Percentiles rank a stretch among this genome's conserved stretches.
Evolutionary conservation across 768 basidiomycete genomes (phyloP).

Genomic region (Auriculariales sp.): DNA sequence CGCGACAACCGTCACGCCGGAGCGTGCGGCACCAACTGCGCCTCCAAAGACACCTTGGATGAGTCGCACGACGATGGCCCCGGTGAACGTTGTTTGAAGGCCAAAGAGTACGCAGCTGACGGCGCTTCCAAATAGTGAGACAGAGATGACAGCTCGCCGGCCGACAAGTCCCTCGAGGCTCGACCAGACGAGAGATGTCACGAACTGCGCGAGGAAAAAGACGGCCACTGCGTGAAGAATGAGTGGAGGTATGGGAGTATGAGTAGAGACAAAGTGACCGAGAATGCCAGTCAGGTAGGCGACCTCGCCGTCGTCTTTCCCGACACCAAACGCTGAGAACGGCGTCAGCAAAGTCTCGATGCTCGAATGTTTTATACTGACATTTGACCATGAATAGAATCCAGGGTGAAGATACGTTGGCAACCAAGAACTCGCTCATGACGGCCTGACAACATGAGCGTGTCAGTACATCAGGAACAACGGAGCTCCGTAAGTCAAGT

Average conservation of each 20-base stretch:
- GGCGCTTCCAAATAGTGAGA: constrained; percentile 77
- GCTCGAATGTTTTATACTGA: constrained; percentile 10
- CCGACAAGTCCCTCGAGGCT: constrained; percentile 91
- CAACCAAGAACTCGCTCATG: constrained; percentile 88
- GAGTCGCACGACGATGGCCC: constrained; percentile 73
- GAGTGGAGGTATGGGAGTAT: too few species aligned
- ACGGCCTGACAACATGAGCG: too few species aligned
- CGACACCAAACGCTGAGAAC: too few species aligned
- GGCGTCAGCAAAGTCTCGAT: constrained; percentile 9
- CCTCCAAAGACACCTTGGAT: constrained; percentile 88
- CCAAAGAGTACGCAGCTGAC: constrained; percentile 66
- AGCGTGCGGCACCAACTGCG: constrained; percentile 90
- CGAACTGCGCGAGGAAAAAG: constrained; percentile 91
- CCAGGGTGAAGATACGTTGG: constrained; percentile 87
- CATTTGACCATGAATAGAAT: constrained; percentile 92
- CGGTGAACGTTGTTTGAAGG: constrained; percentile 54
- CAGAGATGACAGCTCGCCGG: constrained; percentile 65
- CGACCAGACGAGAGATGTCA: constrained; percentile 89
- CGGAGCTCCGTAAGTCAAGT: constrained; percentile 15
- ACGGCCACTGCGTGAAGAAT: constrained; percentile 43
- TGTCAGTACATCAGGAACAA: constrained; percentile 1
- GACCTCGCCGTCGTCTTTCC: constrained; percentile 56
- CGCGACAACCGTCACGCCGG: constrained; percentile 77
- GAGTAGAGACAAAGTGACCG: too few species aligned
- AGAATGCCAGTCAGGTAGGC: constrained; percentile 84